phyloP scores from a whole-genome alignment of 805 yeast species.

The Kregervanrija pseudodelftensis region DNA sequence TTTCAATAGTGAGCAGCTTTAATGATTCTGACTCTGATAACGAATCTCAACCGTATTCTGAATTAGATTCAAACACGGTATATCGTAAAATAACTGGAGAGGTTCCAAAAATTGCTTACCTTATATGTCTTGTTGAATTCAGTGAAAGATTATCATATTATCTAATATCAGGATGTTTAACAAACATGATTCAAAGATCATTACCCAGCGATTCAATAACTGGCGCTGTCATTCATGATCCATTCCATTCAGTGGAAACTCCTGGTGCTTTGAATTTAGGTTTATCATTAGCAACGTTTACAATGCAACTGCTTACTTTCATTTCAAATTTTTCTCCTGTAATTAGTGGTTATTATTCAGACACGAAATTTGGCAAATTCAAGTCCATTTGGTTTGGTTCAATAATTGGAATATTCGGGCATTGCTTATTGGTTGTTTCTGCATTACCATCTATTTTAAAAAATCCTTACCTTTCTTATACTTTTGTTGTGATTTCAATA shows the following conservation, averaged over 20 bases:
- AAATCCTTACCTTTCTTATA: slow-evolving; percentile 19
- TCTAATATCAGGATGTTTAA: slow-evolving; percentile 39
- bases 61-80: no score
- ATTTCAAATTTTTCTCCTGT: slow-evolving; percentile 43
- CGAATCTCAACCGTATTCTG: no score
- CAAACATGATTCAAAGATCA: slow-evolving; percentile 45
- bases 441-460: slow-evolving; percentile 36
- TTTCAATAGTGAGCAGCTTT: no score
- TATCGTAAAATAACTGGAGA: slow-evolving; percentile 14
- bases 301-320: slow-evolving; percentile 38
- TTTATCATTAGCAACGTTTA: slow-evolving; percentile 36
- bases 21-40: no score
- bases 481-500: slow-evolving; percentile 32
- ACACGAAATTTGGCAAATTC: slow-evolving; percentile 39
- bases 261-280: slow-evolving; percentile 48
- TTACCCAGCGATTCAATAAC: slow-evolving; percentile 37
- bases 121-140: slow-evolving; percentile 35
- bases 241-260: slow-evolving; percentile 27
- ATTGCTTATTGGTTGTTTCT: slow-evolving; percentile 39
- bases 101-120: slow-evolving; percentile 19
- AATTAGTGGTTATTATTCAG: slow-evolving; percentile 46
- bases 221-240: slow-evolving; percentile 31
- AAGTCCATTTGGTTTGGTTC: slow-evolving; percentile 42
- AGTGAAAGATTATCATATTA: slow-evolving; percentile 52
- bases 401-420: slow-evolving; percentile 38